These are phyloP conservation scores for Flueggea neowawraea DNA, from an alignment of 441 rosid genomes.

Conservation along the genomic window DNA sequence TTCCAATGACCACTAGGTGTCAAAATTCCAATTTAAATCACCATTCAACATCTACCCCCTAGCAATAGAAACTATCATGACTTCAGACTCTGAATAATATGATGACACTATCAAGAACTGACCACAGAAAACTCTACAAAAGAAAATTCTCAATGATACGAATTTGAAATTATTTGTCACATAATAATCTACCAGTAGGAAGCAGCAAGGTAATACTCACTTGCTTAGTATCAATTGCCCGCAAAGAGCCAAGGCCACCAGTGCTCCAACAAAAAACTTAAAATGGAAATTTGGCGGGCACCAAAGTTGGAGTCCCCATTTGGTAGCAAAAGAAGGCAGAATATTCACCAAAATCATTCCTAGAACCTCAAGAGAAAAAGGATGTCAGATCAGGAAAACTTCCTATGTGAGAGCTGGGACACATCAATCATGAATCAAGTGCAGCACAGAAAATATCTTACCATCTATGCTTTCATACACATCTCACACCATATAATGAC, in stretches of 20 bases:
- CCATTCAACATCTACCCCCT: no score
- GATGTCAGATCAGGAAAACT: slow-evolving; percentile 2
- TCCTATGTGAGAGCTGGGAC: neutral
- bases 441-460: slow-evolving; percentile 19
- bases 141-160: no score
- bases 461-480: slow-evolving; percentile 45
- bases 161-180: no score
- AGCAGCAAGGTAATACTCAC: slow-evolving; percentile 32
- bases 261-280: slow-evolving; percentile 72
- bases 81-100: no score
- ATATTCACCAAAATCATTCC: slow-evolving; percentile 59
- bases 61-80: no score
- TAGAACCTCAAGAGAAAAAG: slow-evolving; percentile 30
- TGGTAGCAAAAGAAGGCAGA: slow-evolving; percentile 52
- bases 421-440: neutral
- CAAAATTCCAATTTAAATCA: no score
- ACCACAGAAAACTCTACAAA: no score
- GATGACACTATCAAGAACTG: no score
- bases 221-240: slow-evolving; percentile 63
- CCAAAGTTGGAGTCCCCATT: slow-evolving; percentile 57
- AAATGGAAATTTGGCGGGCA: slow-evolving; percentile 41
- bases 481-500: slow-evolving; percentile 86
- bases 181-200: neutral
- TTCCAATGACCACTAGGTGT: no score
- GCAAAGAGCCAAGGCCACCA: slow-evolving; percentile 61